Conservation (phyloP, 1,139 yeast species). For the Yamadazyma dendronema region DNA sequence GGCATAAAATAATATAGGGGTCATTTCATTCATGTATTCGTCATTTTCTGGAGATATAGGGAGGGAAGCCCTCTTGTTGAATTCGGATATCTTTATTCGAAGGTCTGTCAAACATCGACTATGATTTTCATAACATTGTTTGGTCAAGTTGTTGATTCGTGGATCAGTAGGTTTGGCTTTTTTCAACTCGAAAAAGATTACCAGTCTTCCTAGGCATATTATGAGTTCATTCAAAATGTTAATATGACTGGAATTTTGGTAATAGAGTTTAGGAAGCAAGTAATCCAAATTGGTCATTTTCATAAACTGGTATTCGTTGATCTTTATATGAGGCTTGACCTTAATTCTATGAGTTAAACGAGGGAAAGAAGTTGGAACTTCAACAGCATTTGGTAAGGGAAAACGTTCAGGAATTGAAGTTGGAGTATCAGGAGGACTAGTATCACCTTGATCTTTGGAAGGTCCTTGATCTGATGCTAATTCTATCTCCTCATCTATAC, state of each 20-base stretch:
- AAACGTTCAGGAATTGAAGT: not conserved
- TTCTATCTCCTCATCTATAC: conserved; percentile 2
- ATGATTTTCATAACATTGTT: conserved; percentile 19
- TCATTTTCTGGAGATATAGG: conserved; percentile 10
- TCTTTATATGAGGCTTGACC: conserved; percentile 5
- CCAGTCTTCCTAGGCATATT: conserved; percentile 21
- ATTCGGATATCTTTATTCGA: conserved; percentile 6
- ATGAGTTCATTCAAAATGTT: conserved; percentile 11
- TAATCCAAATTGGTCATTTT: conserved; percentile 13
- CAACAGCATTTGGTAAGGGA: conserved; percentile 1
- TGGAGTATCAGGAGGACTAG: not conserved
- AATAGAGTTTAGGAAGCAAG: conserved; percentile 5
- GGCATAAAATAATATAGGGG: conserved; percentile 18
- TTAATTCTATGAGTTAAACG: conserved; percentile 5
- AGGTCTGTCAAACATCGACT: conserved; percentile 15
- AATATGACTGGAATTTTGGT: conserved; percentile 4
- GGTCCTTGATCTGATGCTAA: conserved; percentile 2
- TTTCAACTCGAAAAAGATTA: conserved; percentile 16
- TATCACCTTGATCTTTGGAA: not conserved
- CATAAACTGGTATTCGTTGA: conserved; percentile 14
- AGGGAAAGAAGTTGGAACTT: conserved; percentile 2
- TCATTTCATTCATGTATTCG: conserved; percentile 11
- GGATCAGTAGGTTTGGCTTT: conserved; percentile 3
- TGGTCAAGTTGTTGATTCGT: conserved; percentile 7
- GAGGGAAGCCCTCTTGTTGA: conserved; percentile 3